Conservation (phyloP, 1,284 basidiomycete genomes). For the Leccinum insigne region DNA sequence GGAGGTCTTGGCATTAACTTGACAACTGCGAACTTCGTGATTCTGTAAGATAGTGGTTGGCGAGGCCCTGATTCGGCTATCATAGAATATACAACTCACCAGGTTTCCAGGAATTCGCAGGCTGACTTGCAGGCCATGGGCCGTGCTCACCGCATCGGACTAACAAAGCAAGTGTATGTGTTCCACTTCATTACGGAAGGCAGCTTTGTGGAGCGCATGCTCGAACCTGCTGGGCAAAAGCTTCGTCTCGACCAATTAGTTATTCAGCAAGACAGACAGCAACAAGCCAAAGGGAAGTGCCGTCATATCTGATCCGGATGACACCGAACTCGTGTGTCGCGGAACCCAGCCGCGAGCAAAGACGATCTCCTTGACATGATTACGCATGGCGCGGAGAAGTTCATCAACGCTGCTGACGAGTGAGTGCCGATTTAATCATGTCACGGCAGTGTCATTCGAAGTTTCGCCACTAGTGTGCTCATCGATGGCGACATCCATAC, state of each 20-base stretch:
- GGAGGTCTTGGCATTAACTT: conserved; percentile 98
- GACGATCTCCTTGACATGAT: conserved; percentile 99
- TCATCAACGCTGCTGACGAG: conserved; percentile 80
- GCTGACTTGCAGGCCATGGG: conserved; percentile 99
- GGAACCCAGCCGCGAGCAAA: conserved; percentile 78
- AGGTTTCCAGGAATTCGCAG: conserved; percentile 83
- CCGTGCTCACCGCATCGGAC: conserved; percentile 97
- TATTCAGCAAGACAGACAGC: conserved; percentile 92
- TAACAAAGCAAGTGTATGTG: conserved; percentile 98
- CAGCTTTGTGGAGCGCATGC: conserved; percentile 96
- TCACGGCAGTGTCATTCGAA: background rate
- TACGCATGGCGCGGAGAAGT: conserved; percentile 96
- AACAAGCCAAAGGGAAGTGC: conserved; percentile 60
- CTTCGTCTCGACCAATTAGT: conserved; percentile 95
- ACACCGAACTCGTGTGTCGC: background rate
- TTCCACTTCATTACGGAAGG: conserved; percentile 98
- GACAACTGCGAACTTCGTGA: conserved; percentile 93
- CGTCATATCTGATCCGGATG: background rate
- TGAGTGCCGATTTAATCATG: conserved; percentile 34
- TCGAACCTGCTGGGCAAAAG: conserved; percentile 97
- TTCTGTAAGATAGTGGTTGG: conserved; percentile 99
- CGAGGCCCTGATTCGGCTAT: conserved; percentile 17
- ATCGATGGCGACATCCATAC: conserved; percentile 93
- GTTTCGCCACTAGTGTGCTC: conserved; percentile 52
- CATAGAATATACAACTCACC: background rate